A percentile compares a stretch with the other conserved stretches of the same genome.
Conservation (phyloP, 495 filamentous ascomycete species). For the Zalerion maritima region DNA sequence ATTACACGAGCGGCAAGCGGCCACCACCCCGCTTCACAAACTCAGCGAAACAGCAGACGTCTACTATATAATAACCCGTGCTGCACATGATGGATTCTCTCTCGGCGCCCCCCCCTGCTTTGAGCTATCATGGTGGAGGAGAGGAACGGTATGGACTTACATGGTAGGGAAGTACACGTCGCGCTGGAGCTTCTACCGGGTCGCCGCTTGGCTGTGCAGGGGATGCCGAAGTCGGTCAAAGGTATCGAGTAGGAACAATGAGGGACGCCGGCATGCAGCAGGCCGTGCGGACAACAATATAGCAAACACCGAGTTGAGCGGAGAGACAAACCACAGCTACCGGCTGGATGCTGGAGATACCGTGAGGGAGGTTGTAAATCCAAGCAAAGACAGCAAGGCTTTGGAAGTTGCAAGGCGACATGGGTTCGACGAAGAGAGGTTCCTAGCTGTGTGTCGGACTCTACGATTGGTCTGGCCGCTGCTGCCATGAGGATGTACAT, state of each 20-base stretch:
- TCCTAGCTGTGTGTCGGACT: conserved; percentile 18
- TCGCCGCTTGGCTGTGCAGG: conserved; percentile 23
- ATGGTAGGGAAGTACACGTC: conserved; percentile 37
- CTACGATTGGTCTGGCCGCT: too few relatives aligned
- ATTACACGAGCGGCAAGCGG: conserved; percentile 22
- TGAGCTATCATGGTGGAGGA: conserved; percentile 9
- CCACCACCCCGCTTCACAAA: conserved; percentile 20
- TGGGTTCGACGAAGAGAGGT: conserved; percentile 23
- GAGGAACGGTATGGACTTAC: conserved; percentile 26
- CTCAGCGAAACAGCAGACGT: conserved; percentile 39
- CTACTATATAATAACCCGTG: conserved; percentile 35
- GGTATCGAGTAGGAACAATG: too few relatives aligned
- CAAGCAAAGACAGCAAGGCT: conserved; percentile 31
- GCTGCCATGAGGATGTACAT: too few relatives aligned
- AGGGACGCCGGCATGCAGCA: too few relatives aligned
- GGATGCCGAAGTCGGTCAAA: too few relatives aligned
- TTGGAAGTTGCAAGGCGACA: conserved; percentile 32
- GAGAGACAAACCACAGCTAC: too few relatives aligned
- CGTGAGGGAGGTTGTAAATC: conserved; percentile 37
- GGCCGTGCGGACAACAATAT: too few relatives aligned
- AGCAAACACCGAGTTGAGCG: too few relatives aligned
- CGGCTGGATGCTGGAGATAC: too few relatives aligned
- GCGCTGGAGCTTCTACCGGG: conserved; percentile 34
- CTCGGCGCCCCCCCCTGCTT: conserved; percentile 21
- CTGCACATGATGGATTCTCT: conserved; percentile 23